Base-by-base conservation (phyloP, 2,329 filamentous ascomycete genomes). In the Penicillium corylophilum region DNA sequence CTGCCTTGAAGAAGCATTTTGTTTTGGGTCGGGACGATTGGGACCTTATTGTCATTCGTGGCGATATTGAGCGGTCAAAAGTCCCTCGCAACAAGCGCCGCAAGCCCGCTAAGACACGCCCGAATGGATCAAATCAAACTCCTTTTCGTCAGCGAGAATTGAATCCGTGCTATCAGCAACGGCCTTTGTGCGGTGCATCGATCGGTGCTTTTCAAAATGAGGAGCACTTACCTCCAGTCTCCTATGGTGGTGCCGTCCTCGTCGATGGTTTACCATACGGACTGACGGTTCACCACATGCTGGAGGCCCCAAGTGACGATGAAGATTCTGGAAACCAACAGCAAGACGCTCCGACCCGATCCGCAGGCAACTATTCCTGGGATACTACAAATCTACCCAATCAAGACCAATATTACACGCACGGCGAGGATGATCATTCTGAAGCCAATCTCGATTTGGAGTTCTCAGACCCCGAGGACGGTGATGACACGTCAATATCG, bases 231-330 rank as follows among this genome's bases (percentile, higher is more conserved):
- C 91, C 92, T 5, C 90, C 93, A 2, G 93, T 95, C 3, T 95
- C 90, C 28, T 91, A 95, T 60, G 93, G 93, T 12, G 93, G 93
- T 8, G 80, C 96, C 4, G 84, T 97, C 36, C 76, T 94, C 28
- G 84, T 97, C 1, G 91, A 97, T 65, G 85, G 88, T 49, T 85
- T 88, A 68, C 84, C 89, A 0, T 94, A 91, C 64, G 93, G 93
- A 12, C 94, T 97, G 89, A 96, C 90, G 20, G 93, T 97, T 0
- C 93, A 97, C 65, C 93, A 97, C 70, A 93, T 97, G 85, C 82
- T 97, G 2, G 93, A 96, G 63, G 74, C 76, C 12, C 76, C 82
- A 10, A 82, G 80, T 51, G 78, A 81, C 40, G 79, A 81, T 39
- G 79, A 82, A 13, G 75, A 74, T 9, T 69, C 71, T 15, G 67